Evolutionary conservation across 2,329 filamentous ascomycete genomes (phyloP).

Genomic region (Davidsoniella australis): DNA sequence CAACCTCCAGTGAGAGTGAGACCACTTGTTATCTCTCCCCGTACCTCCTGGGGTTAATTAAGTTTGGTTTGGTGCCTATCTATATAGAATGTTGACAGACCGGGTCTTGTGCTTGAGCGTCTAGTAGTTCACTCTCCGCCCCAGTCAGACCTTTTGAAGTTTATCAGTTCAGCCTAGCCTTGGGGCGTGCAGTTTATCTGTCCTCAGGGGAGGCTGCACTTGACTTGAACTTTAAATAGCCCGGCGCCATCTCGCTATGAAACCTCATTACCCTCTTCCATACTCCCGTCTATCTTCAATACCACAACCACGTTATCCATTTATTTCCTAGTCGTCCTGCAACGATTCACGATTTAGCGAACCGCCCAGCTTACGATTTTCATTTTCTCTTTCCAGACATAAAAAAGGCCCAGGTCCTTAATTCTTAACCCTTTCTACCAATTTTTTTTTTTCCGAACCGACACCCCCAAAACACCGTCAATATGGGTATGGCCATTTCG

Average conservation of each 20-base stretch:
- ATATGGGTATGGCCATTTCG: conserved; percentile 94
- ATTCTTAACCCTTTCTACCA: conserved; percentile 9
- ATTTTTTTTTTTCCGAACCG: conserved; percentile 10
- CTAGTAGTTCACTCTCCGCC: not conserved
- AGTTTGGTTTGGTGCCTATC: not conserved
- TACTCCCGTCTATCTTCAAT: not conserved
- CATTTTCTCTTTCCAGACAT: conserved; percentile 3
- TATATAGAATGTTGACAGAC: not conserved
- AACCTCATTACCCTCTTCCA: conserved; percentile 1
- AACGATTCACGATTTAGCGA: not conserved
- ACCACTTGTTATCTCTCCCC: conserved; percentile 4
- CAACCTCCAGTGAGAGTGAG: conserved; percentile 5
- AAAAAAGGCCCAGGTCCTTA: conserved; percentile 10
- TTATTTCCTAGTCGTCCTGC: conserved; percentile 1
- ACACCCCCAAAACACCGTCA: conserved; percentile 18
- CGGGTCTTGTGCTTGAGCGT: not conserved
- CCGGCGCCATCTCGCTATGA: conserved; percentile 3
- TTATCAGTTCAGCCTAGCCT: conserved; percentile 10
- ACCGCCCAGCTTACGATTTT: conserved; percentile 1
- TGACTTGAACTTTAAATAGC: conserved; percentile 9
- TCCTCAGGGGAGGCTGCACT: conserved; percentile 12
- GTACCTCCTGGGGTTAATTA: not conserved
- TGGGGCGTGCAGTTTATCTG: conserved; percentile 13
- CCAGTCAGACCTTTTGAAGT: not conserved
- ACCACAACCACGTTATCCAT: conserved; percentile 1